phyloP scores from a whole-genome alignment of 1,284 basidiomycete species.

The Ustilago nuda region DNA sequence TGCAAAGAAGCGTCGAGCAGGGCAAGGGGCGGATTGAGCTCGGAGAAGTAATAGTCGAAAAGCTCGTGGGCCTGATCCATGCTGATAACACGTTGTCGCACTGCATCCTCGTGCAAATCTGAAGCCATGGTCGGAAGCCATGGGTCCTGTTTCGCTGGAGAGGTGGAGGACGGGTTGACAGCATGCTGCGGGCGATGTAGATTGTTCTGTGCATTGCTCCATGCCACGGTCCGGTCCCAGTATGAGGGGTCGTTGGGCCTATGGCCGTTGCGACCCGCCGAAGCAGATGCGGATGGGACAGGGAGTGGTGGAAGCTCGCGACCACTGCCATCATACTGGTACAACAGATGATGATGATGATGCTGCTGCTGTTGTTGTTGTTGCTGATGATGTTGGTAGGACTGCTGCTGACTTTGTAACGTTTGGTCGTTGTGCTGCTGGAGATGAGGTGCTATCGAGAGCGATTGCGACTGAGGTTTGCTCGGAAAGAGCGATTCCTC shows the following conservation, averaged over 20 bases:
- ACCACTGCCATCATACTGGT: slow-evolving; percentile 26
- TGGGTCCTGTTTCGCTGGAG: neutral
- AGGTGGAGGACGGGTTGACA: slow-evolving; percentile 4
- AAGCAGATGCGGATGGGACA: slow-evolving; percentile 14
- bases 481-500: slow-evolving; percentile 34
- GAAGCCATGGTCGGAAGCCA: slow-evolving; percentile 10
- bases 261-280: slow-evolving; percentile 14
- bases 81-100: slow-evolving; percentile 39
- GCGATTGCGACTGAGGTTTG: slow-evolving; percentile 21
- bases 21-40: slow-evolving; percentile 61
- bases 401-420: slow-evolving; percentile 1
- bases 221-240: slow-evolving; percentile 30
- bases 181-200: slow-evolving; percentile 15
- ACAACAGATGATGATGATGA: slow-evolving; percentile 4
- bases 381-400: slow-evolving; percentile 9
- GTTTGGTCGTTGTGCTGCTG: slow-evolving; percentile 13
- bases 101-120: slow-evolving; percentile 39
- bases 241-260: slow-evolving; percentile 20
- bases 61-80: slow-evolving; percentile 41
- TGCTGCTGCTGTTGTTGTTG: neutral
- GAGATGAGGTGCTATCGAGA: slow-evolving; percentile 6
- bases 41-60: slow-evolving; percentile 41
- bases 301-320: slow-evolving; percentile 35
- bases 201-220: slow-evolving; percentile 25
- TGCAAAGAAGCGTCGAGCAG: slow-evolving; percentile 69